Base-by-base conservation (phyloP, 2,329 filamentous ascomycete genomes). In the Fusarium sulawesiense region DNA sequence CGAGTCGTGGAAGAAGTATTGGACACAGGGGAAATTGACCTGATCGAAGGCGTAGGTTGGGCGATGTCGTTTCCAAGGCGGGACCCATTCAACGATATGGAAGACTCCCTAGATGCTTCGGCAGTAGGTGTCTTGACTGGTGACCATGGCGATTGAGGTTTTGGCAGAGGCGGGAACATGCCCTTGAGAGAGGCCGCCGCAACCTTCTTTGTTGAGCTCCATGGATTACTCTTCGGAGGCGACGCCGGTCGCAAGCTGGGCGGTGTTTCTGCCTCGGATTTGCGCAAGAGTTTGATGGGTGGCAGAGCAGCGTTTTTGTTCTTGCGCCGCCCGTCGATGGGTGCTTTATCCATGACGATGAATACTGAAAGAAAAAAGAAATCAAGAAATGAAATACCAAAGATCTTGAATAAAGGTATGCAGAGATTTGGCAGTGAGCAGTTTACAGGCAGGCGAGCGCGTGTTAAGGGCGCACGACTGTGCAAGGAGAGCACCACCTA, bases 141-240 rank as follows among this genome's bases (percentile, higher is more conserved):
- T n/a, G 48, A 50, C 30, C 40, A 44, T n/a, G 57, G 50, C 21
- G 40, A 25, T 14, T 48, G 60, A 21, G 66, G 49, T 42, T 60
- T 64, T 14, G 70, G 68, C 16, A 77, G 58, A 25, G 73, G 66
- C 12, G 74, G 75, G 14, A 75, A 77, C 44, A 60, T 65, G 13
- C 61, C 56, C 14, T 51, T 37, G 20, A 42, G 42, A 13, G 69
- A 27, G 32, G 51, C 58, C 10, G 49, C 23, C 40, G 50, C 21
- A 18, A 20, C 10, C 45, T 49, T 66, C 32, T 21, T 56, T 25
- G 53, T n/a, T 34, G 60, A 57, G 34, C 59, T 54, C 78, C 78
- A 80, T 29, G 78, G 78, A 58, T 78, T 80, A 7, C 66, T 66
- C 47, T 74, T 78, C 8, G 78, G 78, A 9, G 78, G 78, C 6